phyloP scores from a whole-genome alignment of 2,329 filamentous ascomycete species.

The Davidsoniella australis region DNA sequence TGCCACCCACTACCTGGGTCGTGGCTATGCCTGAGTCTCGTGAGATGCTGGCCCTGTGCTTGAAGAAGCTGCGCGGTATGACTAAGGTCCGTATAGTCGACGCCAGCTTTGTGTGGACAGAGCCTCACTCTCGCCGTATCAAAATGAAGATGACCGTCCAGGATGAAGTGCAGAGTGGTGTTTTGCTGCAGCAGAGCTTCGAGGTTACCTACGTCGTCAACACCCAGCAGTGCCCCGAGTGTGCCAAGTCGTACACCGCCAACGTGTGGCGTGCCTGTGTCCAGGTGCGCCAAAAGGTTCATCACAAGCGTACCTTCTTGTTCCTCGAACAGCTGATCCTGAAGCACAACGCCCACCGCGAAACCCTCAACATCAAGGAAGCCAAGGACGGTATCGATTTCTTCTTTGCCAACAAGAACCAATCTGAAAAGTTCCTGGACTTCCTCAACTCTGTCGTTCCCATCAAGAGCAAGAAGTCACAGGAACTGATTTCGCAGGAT shows the following conservation, averaged over 20 bases:
- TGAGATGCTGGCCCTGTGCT: conserved; percentile 79
- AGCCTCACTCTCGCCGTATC: conserved; percentile 82
- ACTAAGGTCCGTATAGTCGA: conserved; percentile 89
- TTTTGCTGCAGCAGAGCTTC: conserved; percentile 76
- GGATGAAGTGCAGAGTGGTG: conserved; percentile 42
- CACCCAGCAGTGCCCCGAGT: conserved; percentile 87
- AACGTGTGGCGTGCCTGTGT: conserved; percentile 90
- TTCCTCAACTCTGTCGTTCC: conserved; percentile 73
- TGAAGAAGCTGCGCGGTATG: conserved; percentile 72
- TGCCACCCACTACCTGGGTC: conserved; percentile 75
- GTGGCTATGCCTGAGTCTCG: conserved; percentile 72
- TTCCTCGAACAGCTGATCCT: conserved; percentile 84
- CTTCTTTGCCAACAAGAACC: conserved; percentile 77
- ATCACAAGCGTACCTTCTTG: conserved; percentile 65
- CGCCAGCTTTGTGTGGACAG: conserved; percentile 94
- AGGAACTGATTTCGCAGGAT: conserved; percentile 87
- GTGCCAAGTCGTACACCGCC: conserved; percentile 86
- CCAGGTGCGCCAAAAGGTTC: conserved; percentile 91
- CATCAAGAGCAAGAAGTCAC: conserved; percentile 53
- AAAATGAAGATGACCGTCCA: conserved; percentile 95
- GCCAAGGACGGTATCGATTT: conserved; percentile 93
- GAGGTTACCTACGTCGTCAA: conserved; percentile 86
- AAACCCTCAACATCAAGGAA: conserved; percentile 97
- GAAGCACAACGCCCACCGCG: conserved; percentile 78
- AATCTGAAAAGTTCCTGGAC: conserved; percentile 83